Evolutionary conservation across 2,329 filamentous ascomycete species (phyloP).

Genomic region (Trichoderma arundinaceum): DNA sequence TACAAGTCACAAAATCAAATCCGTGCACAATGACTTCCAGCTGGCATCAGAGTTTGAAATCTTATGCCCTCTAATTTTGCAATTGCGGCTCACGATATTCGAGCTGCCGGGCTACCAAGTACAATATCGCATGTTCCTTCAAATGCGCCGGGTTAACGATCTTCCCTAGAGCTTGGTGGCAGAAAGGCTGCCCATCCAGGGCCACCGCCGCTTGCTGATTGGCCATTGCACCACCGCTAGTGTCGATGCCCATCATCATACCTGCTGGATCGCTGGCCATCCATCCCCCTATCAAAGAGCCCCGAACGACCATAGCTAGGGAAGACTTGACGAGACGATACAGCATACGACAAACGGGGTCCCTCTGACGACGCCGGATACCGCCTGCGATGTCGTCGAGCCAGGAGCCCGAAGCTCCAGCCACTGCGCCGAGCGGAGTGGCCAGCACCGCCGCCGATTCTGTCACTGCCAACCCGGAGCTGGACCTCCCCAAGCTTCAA

Average conservation of each 20-base stretch:
- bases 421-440: conserved; percentile 38
- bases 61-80: background rate
- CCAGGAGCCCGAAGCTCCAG: conserved; percentile 46
- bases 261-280: conserved; percentile 23
- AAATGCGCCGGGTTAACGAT: conserved; percentile 43
- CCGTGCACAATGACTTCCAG: background rate
- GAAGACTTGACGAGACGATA: conserved; percentile 25
- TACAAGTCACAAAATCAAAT: background rate
- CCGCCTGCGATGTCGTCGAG: conserved; percentile 45
- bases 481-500: conserved; percentile 89
- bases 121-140: conserved; percentile 21
- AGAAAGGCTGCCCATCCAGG: conserved; percentile 23
- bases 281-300: conserved; percentile 22
- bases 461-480: conserved; percentile 69
- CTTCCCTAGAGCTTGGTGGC: conserved; percentile 35
- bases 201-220: conserved; percentile 32
- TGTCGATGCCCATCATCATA: conserved; percentile 31
- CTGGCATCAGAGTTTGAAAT: background rate
- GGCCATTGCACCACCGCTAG: conserved; percentile 31
- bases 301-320: background rate
- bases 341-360: conserved; percentile 24
- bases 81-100: background rate
- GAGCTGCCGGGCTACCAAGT: too few relatives aligned
- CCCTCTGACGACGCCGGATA: conserved; percentile 34
- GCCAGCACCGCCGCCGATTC: conserved; percentile 45